Base-by-base conservation (phyloP, 805 yeast species). In the Yamadazyma ubonensis region DNA sequence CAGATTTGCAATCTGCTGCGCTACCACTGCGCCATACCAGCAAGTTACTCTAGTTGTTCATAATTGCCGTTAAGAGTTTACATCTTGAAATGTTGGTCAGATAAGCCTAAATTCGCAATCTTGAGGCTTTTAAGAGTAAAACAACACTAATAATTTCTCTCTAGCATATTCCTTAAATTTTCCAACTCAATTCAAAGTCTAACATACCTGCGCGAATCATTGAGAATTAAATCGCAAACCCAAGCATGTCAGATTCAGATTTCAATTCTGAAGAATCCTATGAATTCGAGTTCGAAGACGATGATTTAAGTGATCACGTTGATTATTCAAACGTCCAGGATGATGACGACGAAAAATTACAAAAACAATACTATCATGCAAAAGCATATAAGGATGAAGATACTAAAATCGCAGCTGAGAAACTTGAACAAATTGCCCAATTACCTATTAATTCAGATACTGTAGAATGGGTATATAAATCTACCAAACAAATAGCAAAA, bases 1-100 rank as follows among this genome's bases (percentile, higher is more conserved):
- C 86, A 84, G 95, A 86, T 84, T 86, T 86, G 95, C 95, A 86
- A 86, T 86, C 95, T 83, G 86, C 89, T 84, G 93, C 95, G 90
- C 91, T 86, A 85, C 95, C 93, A 81, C 93, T 86, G 90, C 89
- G 95, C 95, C 90, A 86, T 74, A 76, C 81, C 54, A 57, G 59
- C 60, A 26, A 19, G 10, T 11, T n/a, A n/a, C n/a, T n/a, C n/a
- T n/a, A n/a, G n/a, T n/a, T n/a, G n/a, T n/a, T n/a, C n/a, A n/a
- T n/a, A n/a, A n/a, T n/a, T n/a, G n/a, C n/a, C n/a, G n/a, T n/a
- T n/a, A n/a, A n/a, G n/a, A n/a, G n/a, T n/a, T n/a, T n/a, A n/a
- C n/a, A n/a, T n/a, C n/a, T n/a, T n/a, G n/a, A n/a, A n/a, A n/a
- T n/a, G n/a, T n/a, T n/a, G n/a, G n/a, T n/a, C n/a, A n/a, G n/a